Evolutionary conservation across 345 rosid species (phyloP).

Genomic region (Eucalyptus globulus): DNA sequence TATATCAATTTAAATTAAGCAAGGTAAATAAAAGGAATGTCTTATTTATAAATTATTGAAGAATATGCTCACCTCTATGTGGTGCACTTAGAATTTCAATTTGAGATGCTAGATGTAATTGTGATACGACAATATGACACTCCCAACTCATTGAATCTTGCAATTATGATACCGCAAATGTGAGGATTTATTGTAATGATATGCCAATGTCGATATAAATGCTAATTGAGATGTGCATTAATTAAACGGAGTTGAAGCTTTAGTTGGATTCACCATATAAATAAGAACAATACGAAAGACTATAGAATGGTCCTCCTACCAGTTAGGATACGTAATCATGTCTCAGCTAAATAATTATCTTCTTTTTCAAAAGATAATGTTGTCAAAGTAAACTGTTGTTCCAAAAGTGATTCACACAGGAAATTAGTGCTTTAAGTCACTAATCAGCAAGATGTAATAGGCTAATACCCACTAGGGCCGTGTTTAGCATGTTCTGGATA

Average conservation of each 20-base stretch:
- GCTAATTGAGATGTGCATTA: neutral
- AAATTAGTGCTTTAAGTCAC: neutral
- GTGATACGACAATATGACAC: neutral
- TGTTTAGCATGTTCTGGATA: neutral
- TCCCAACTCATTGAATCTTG: neutral
- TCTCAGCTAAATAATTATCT: neutral
- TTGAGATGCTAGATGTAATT: neutral
- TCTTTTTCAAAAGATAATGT: neutral
- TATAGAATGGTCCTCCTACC: neutral
- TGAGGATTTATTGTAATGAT: neutral
- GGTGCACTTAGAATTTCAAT: neutral
- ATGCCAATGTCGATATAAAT: neutral
- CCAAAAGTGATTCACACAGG: neutral
- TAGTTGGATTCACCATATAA: neutral
- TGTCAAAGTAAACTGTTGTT: accelerated
- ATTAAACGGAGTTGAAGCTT: neutral
- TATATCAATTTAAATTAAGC: neutral
- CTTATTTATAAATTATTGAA: neutral
- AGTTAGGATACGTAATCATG: neutral
- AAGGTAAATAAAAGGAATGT: neutral
- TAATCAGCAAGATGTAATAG: neutral
- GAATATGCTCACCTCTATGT: neutral
- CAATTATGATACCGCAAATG: neutral
- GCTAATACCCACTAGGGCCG: neutral
- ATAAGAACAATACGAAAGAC: neutral